Evolutionary conservation across 805 yeast genomes (phyloP), one percentile per base, ranked within the genome.

Genomic region (Huiozyma sinensis): DNA sequence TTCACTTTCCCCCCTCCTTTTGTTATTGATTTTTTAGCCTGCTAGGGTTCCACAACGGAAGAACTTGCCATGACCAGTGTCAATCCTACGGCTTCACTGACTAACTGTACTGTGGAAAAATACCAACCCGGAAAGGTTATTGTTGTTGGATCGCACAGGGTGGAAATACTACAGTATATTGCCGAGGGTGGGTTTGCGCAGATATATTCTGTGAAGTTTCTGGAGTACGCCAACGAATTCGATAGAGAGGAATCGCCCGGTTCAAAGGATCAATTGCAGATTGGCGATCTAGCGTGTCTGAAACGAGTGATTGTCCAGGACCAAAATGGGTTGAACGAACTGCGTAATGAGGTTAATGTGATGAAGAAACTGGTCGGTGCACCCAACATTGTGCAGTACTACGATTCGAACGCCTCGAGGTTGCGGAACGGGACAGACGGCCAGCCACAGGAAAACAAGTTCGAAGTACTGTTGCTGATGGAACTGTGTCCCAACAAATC

Each of bases 401-500:
- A 71, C 53, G 95, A 84, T 58, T 81, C 89, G 3, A 81, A 83
- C 56, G 94, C 94, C 1, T 78, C 82, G 38, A 67, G 85, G 43
- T 9, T 31, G 11, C 33, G n/a, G 9, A 31, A 31, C n/a, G n/a
- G n/a, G 33, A 11, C 9, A 31, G n/a, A 31, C 33, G 5, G 33
- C n/a, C 11, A 8, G n/a, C 9, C 11, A 5, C 50, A 54, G 11
- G 60, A 61, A 2, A 12, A 31, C 6, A 77, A 76, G 0, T 92
- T 85, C 60, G 97, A 92, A 65, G 96, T 92, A 9, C 69, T 92
- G 44, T 76, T 92, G 37, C 69, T 92, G 51, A 92, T 92, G 98
- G 98, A 92, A 63, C 75, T 83, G 55, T 92, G 98, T 61, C 83
- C 95, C 9, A 84, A 84, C 60, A 76, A 83, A 51, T 86, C 95